Conservation (phyloP, 164 flowering plant genomes). For the Piper betle region DNA sequence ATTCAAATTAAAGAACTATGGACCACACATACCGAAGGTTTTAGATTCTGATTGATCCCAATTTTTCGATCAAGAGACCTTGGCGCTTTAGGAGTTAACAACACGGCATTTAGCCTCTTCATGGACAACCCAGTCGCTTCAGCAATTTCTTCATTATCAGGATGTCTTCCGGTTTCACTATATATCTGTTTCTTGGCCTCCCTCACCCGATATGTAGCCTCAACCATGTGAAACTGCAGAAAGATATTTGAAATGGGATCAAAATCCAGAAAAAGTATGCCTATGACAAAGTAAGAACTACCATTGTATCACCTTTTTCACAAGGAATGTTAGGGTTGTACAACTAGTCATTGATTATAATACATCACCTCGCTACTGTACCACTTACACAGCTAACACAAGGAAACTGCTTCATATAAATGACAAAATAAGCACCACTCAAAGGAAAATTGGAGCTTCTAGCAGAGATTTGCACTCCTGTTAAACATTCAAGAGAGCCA, state of each 20-base stretch:
- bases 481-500: too few species aligned
- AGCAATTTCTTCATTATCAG: slow-evolving; percentile 66
- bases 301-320: background rate
- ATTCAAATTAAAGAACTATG: background rate
- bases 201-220: slow-evolving; percentile 80
- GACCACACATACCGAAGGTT: slow-evolving; percentile 55
- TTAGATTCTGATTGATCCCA: slow-evolving; percentile 50
- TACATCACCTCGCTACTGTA: too few species aligned
- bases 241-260: background rate
- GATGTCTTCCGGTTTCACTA: slow-evolving; percentile 59
- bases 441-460: too few species aligned
- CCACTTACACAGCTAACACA: too few species aligned
- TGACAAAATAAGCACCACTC: too few species aligned
- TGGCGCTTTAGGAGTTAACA: slow-evolving; percentile 67
- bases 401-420: too few species aligned
- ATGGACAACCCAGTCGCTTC: slow-evolving; percentile 79
- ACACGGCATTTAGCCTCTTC: slow-evolving; percentile 69
- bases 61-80: slow-evolving; percentile 85
- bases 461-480: too few species aligned
- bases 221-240: slow-evolving; percentile 84
- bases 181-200: slow-evolving; percentile 65
- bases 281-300: background rate
- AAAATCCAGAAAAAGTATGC: background rate
- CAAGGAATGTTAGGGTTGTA: background rate
- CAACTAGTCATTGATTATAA: too few species aligned